These are phyloP conservation scores for Colletotrichum gigasporum DNA, from an alignment of 2,329 filamentous ascomycete genomes.

Conservation along the genomic window DNA sequence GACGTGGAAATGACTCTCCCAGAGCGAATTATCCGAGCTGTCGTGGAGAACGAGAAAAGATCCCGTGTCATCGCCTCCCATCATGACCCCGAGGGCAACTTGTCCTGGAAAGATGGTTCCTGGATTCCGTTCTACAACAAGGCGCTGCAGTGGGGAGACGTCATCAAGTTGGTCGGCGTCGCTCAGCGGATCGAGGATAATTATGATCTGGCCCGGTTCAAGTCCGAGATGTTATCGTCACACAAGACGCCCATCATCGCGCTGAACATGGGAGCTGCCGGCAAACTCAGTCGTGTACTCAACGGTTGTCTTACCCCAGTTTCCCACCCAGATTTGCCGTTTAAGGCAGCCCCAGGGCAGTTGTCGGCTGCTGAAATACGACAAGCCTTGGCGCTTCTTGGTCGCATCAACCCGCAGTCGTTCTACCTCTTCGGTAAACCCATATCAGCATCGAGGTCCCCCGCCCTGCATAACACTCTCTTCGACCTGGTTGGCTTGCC, in stretches of 20 bases:
- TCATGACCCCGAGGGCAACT: constrained; percentile 81
- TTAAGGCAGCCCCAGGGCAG: constrained; percentile 93
- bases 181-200: constrained; percentile 85
- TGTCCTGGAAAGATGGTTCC: constrained; percentile 92
- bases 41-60: constrained; percentile 73
- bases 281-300: constrained; percentile 88
- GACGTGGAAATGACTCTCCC: constrained; percentile 92
- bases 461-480: constrained; percentile 87
- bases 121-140: constrained; percentile 93
- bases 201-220: constrained; percentile 84
- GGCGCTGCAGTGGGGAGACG: constrained; percentile 87
- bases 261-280: constrained; percentile 91
- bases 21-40: constrained; percentile 74
- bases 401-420: constrained; percentile 77
- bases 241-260: constrained; percentile 89
- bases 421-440: constrained; percentile 93
- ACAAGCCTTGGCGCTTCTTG: constrained; percentile 78
- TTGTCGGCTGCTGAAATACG: constrained; percentile 91
- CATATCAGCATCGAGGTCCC: constrained; percentile 83
- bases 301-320: constrained; percentile 97
- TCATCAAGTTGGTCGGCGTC: constrained; percentile 92
- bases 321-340: constrained; percentile 86
- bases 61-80: constrained; percentile 94
- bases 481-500: constrained; percentile 83
- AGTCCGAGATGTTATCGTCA: constrained; percentile 74